phyloP scores from a whole-genome alignment of 2,329 filamentous ascomycete genomes.

The Verticillium klebahnii region DNA sequence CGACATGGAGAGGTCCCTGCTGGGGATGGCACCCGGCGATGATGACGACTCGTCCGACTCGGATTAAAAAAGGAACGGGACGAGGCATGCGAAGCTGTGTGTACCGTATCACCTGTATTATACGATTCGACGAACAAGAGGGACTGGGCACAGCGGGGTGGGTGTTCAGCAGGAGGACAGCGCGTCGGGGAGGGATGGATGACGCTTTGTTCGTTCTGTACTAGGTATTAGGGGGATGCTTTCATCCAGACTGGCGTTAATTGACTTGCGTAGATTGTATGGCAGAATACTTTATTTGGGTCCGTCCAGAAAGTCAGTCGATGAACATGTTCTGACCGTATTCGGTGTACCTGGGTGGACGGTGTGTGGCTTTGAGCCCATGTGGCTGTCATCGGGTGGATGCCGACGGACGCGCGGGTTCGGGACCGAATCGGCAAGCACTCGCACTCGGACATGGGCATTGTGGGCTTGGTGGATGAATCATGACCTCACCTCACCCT shows the following conservation, averaged over 20 bases:
- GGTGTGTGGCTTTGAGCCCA: not conserved
- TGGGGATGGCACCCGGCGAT: slow-evolving; percentile 9
- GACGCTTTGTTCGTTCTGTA: too few relatives aligned
- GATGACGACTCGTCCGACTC: slow-evolving; percentile 7
- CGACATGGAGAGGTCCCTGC: slow-evolving; percentile 22
- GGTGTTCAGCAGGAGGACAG: not conserved
- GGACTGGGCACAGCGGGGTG: not conserved
- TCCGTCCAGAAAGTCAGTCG: too few relatives aligned
- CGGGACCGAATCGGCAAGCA: not conserved
- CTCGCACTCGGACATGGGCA: not conserved
- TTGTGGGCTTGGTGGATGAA: not conserved
- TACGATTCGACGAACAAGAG: not conserved
- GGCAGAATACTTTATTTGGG: too few relatives aligned
- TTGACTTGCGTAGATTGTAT: too few relatives aligned
- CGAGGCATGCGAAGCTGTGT: not conserved
- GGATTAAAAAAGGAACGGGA: not conserved
- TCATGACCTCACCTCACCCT: not conserved
- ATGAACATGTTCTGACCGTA: too few relatives aligned
- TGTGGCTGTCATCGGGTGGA: not conserved
- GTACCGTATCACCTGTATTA: not conserved
- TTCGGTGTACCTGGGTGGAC: too few relatives aligned
- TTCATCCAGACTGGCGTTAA: too few relatives aligned
- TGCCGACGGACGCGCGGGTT: not conserved
- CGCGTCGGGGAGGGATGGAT: too few relatives aligned
- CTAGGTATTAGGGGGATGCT: too few relatives aligned